Conservation (phyloP, 768 basidiomycete species). For the Lactarius trivialis region DNA sequence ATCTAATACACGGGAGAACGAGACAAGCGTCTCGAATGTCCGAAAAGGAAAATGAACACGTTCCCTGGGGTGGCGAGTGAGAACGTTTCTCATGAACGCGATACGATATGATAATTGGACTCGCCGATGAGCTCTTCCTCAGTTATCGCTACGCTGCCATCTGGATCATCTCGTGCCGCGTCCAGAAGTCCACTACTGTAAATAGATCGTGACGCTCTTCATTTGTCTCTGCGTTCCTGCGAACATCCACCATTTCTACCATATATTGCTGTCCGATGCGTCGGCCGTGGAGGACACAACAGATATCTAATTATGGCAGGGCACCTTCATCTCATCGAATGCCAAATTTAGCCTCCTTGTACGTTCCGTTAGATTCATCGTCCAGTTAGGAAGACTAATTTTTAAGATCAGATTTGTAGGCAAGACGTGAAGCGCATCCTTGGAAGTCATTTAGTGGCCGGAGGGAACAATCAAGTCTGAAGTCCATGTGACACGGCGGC, state of each 20-base stretch:
- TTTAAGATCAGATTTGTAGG: constrained; percentile 35
- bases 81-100: neutral
- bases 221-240: constrained; percentile 14
- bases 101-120: neutral
- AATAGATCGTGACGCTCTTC: constrained; percentile 27
- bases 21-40: no score
- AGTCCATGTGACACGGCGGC: constrained; percentile 43
- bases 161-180: constrained; percentile 19
- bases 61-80: constrained; percentile 15
- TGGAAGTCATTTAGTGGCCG: constrained; percentile 44
- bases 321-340: constrained; percentile 41
- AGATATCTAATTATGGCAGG: neutral
- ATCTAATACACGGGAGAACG: no score
- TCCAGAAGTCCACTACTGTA: constrained; percentile 26
- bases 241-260: constrained; percentile 26
- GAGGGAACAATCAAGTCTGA: constrained; percentile 37
- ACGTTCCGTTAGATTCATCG: constrained; percentile 32
- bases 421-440: constrained; percentile 41
- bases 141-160: constrained; percentile 13
- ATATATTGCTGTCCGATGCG: constrained; percentile 25
- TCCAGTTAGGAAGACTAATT: constrained; percentile 36
- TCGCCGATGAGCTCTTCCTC: constrained; percentile 25
- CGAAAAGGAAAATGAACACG: constrained; percentile 31
- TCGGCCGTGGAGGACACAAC: neutral
- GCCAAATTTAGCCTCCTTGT: constrained; percentile 32